Evolutionary conservation across 139 green algal genomes (phyloP), one percentile per base, ranked within the genome.

Genomic region (Tetraselmis striata): DNA sequence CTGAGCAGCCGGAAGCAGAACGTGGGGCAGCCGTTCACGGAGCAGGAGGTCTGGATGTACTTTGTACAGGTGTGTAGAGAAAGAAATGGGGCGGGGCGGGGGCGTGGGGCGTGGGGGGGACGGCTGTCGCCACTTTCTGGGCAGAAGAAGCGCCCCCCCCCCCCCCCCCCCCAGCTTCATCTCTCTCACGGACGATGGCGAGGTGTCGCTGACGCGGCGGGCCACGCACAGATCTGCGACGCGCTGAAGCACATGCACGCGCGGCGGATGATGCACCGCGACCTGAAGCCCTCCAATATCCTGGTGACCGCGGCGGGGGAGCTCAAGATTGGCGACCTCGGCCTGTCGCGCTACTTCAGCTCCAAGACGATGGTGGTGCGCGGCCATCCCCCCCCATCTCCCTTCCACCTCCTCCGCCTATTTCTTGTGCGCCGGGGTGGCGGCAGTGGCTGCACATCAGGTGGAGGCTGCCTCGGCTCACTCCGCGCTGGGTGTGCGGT

Each of bases 271-370:
- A 83, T 83, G 79, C 79, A 83, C 59, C 45, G 79, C 23, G 79
- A 83, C 29, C 2, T 83, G 23, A 83, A 83, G 79, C 79, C 79
- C 58, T 78, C 58, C 45, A 83, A 83, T n/a, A 45, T 83, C 27
- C 76, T 83, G 30, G 2, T 83, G 2, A 78, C 27, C 26, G 29
- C 45, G 32, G 59, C 26, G 23, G 79, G 79, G 2, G 30, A 58
- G 23, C 58, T 83, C 32, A 83, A 83, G 79, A 26, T 83, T 31
- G 79, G 79, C 23, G 79, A 83, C 58, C 59, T 83, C 2, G 79
- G 79, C 58, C 59, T 83, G 25, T 84, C 81, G 45, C 78, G 84
- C 32, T 89, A 90, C 80, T 90, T 92, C 82, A 90, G 86, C 81
- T 80, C 77, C 2, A 45, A 58, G 22, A 80, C 77, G 23, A 80